phyloP scores from a whole-genome alignment of 2,329 filamentous ascomycete species.

The Xylaria sp. region DNA sequence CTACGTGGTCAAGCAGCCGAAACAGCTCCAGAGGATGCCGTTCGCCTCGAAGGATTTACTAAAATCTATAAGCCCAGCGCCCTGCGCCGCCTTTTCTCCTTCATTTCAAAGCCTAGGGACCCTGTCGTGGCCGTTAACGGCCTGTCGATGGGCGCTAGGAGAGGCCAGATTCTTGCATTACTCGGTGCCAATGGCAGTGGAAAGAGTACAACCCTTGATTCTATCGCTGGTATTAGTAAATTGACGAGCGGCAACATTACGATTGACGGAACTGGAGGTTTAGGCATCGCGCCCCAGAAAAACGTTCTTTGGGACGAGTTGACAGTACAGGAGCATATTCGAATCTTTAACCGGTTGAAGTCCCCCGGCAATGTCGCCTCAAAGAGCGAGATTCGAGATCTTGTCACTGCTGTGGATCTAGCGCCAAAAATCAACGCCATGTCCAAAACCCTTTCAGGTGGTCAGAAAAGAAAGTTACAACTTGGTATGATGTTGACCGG shows the following conservation, averaged over 20 bases:
- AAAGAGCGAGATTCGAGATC: constrained; percentile 67
- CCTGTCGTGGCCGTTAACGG: constrained; percentile 83
- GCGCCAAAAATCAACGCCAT: constrained; percentile 76
- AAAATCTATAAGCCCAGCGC: constrained; percentile 80
- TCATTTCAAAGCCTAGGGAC: constrained; percentile 62
- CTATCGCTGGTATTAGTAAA: constrained; percentile 83
- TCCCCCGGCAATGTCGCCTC: constrained; percentile 66
- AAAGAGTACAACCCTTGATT: constrained; percentile 89
- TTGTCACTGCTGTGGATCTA: constrained; percentile 80
- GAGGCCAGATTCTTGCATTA: constrained; percentile 86
- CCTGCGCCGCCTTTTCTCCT: constrained; percentile 65
- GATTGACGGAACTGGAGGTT: constrained; percentile 79
- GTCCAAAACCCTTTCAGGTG: constrained; percentile 84
- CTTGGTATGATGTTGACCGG: constrained; percentile 96
- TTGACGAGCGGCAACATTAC: constrained; percentile 80
- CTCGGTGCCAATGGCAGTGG: constrained; percentile 91
- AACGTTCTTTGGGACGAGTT: constrained; percentile 94
- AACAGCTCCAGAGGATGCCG: constrained; percentile 61
- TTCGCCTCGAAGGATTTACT: constrained; percentile 77
- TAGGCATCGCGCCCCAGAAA: constrained; percentile 91
- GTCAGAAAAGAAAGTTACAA: constrained; percentile 92
- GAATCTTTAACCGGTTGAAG: constrained; percentile 86
- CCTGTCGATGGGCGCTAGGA: constrained; percentile 75
- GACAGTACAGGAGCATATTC: constrained; percentile 85
- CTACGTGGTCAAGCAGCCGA: constrained; percentile 50